A percentile compares a stretch with the other conserved stretches of the same genome.
Conservation (phyloP, 345 rosid genomes). For the Camelina laxa region DNA sequence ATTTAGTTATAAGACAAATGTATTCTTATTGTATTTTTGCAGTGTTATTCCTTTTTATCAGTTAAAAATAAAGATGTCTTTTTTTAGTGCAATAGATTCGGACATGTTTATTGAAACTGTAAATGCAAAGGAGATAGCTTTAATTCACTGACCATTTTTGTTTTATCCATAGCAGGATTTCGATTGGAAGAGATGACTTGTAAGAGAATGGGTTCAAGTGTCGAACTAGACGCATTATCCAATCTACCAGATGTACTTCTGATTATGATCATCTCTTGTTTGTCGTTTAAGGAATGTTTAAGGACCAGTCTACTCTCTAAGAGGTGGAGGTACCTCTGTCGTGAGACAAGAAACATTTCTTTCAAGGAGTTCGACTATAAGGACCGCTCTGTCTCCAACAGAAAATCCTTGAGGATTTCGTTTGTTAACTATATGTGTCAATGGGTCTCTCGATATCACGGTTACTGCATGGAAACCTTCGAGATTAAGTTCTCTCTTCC, state of each 20-base stretch:
- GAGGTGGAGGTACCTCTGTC: constrained; percentile 46
- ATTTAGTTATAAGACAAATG: too few relatives aligned
- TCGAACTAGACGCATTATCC: constrained; percentile 36
- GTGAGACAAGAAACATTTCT: constrained; percentile 28
- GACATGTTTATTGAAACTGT: neutral
- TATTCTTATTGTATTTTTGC: too few relatives aligned
- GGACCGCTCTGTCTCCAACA: neutral
- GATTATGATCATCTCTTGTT: constrained; percentile 35
- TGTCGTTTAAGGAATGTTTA: constrained; percentile 52
- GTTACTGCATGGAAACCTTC: constrained; percentile 5
- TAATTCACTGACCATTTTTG: neutral
- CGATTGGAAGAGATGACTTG: neutral
- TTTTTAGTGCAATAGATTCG: neutral
- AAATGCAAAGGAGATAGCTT: neutral
- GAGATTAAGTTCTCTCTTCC: constrained; percentile 40
- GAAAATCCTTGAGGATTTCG: constrained; percentile 3
- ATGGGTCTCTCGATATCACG: constrained; percentile 27
- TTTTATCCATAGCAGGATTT: neutral
- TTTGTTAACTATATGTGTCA: constrained; percentile 37
- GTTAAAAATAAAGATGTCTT: too few relatives aligned
- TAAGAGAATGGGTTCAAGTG: neutral
- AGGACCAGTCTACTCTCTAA: constrained; percentile 44
- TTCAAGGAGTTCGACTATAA: constrained; percentile 45
- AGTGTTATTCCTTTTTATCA: too few relatives aligned
- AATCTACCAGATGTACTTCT: constrained; percentile 25